Percentiles rank a stretch among this genome's conserved stretches.
Conservation (phyloP, 345 rosid species). For the Gossypium raimondii region DNA sequence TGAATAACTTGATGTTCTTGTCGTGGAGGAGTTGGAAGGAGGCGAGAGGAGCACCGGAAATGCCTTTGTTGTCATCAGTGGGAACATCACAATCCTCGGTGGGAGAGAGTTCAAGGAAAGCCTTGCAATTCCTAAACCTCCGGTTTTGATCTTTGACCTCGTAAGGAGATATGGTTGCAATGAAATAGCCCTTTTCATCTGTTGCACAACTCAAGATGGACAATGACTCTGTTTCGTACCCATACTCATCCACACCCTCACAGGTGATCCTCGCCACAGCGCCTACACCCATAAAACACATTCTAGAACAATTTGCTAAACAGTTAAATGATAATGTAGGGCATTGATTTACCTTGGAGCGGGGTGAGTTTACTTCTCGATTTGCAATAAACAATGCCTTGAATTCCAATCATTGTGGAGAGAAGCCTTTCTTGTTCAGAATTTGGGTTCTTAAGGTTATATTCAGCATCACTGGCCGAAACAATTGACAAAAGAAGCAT, state of each 20-base stretch:
- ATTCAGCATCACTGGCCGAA: background rate
- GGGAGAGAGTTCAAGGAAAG: constrained; percentile 56
- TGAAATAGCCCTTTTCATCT: constrained; percentile 51
- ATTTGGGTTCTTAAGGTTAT: constrained; percentile 20
- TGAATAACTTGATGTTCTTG: constrained; percentile 50
- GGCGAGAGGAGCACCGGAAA: constrained; percentile 46
- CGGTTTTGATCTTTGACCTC: constrained; percentile 34
- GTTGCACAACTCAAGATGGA: constrained; percentile 52
- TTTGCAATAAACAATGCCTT: constrained; percentile 60
- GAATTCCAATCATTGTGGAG: constrained; percentile 45
- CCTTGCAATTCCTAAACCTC: constrained; percentile 49
- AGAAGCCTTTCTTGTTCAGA: constrained; percentile 25
- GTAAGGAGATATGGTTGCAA: constrained; percentile 45
- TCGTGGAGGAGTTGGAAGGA: constrained; percentile 26
- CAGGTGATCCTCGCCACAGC: constrained; percentile 66
- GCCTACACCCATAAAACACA: constrained; percentile 26
- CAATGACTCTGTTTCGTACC: constrained; percentile 50
- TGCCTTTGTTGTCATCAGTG: constrained; percentile 52
- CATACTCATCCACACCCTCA: constrained; percentile 40
- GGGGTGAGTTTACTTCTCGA: constrained; percentile 37
- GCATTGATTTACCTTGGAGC: constrained; percentile 38
- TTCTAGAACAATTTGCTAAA: too few relatives aligned
- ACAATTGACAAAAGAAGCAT: constrained; percentile 29
- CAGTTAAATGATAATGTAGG: background rate
- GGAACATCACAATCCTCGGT: constrained; percentile 39